Evolutionary conservation across 2,329 filamentous ascomycete genomes (phyloP), one percentile per base, ranked within the genome.

Genomic region (Aspergillus fijiensis): DNA sequence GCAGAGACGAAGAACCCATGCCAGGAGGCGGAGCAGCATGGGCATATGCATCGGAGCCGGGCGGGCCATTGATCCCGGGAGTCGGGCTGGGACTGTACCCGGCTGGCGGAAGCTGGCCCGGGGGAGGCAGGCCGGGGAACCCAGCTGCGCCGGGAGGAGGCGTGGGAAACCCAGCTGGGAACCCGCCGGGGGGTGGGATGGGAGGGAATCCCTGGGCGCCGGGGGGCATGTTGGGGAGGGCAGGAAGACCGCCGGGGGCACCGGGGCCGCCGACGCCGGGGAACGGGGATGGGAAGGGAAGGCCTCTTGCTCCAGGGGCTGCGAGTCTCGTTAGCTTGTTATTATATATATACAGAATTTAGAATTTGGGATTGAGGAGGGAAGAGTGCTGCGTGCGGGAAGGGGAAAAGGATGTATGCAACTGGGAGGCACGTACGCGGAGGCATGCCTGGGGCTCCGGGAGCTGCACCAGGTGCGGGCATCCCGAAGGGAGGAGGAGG

Each of bases 401-500:
- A 7, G 27, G 2, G 27, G 2, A 9, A 29, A 29, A 7, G 33
- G 10, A 35, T 12, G 11, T 35, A 16, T 35, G 33, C 33, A 4
- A 12, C 33, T 35, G 11, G 11, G 14, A 5, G 14, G 29, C 23
- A 82, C 84, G 70, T 85, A 87, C 85, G 85, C 73, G 85, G 80
- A 55, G 65, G 79, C 69, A 81, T 73, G 64, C 74, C 79, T 51
- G 76, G 76, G 31, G 72, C 67, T 39, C 68, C 76, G 42, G 74
- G 74, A 59, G 75, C 73, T 39, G 67, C 75, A 52, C 76, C 77
- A 31, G 72, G 73, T 45, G 80, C 70, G 55, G 81, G 80, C 63
- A 81, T 77, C 58, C 82, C 83, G 68, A 87, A 88, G 27, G 85
- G 85, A 49, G 86, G 87, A 59, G 85, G 86, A 63, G 79, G 78